Percentiles rank a stretch among this genome's conserved stretches.
These are phyloP conservation scores for Pichia nanzhaoensis DNA, from an alignment of 805 yeast genomes.

Conservation along the genomic window DNA sequence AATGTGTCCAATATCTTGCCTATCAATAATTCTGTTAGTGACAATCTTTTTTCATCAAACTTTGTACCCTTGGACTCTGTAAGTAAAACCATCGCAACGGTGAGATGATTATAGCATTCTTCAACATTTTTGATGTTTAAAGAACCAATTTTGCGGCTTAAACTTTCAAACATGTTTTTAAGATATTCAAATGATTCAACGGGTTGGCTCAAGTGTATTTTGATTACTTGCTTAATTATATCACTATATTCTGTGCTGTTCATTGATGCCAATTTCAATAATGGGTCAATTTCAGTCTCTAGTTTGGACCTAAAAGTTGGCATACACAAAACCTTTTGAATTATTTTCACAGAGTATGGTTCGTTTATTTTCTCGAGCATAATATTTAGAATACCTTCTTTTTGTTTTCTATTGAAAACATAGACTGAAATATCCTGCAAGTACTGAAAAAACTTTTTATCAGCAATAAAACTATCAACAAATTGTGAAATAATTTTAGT, in stretches of 20 bases:
- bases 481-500: conserved; percentile 27
- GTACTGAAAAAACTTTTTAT: background rate
- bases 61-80: background rate
- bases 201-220: conserved; percentile 34
- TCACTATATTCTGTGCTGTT: conserved; percentile 1
- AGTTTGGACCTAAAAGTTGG: conserved; percentile 50
- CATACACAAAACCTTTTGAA: conserved; percentile 37
- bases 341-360: conserved; percentile 1
- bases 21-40: background rate
- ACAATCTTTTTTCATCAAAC: background rate
- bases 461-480: conserved; percentile 12
- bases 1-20: background rate
- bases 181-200: conserved; percentile 19
- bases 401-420: conserved; percentile 36
- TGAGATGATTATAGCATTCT: background rate
- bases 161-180: background rate
- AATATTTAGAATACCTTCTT: conserved; percentile 25
- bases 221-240: conserved; percentile 35
- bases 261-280: conserved; percentile 13
- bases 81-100: background rate
- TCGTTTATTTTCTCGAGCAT: conserved; percentile 10
- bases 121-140: background rate
- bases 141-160: conserved; percentile 2
- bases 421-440: conserved; percentile 39
- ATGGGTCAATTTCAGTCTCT: conserved; percentile 31